Evolutionary conservation across 768 basidiomycete genomes (phyloP).

Genomic region (Collybia sordida): DNA sequence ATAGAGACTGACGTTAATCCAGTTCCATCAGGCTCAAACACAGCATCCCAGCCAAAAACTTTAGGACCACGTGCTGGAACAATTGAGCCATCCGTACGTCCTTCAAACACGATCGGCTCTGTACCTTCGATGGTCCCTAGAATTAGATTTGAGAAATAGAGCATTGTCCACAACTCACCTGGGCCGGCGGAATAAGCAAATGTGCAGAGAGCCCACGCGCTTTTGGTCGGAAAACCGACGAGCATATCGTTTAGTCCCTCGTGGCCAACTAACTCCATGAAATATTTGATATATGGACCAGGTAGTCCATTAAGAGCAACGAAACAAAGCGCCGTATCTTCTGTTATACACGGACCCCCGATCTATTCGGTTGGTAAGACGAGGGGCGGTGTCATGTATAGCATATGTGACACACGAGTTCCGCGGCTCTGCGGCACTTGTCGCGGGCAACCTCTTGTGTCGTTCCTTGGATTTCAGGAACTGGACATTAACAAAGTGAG

Average conservation of each 20-base stretch:
- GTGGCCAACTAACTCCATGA: slow-evolving; percentile 80
- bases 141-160: not conserved
- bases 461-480: slow-evolving; percentile 92
- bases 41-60: slow-evolving; percentile 89
- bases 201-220: slow-evolving; percentile 90
- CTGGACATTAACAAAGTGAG: slow-evolving; percentile 36
- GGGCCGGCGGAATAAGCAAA: slow-evolving; percentile 93
- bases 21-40: slow-evolving; percentile 77
- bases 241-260: slow-evolving; percentile 89
- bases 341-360: slow-evolving; percentile 60
- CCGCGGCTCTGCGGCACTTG: slow-evolving; percentile 85
- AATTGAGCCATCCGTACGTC: slow-evolving; percentile 85
- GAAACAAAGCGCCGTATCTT: slow-evolving; percentile 95
- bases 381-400: not conserved
- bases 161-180: slow-evolving; percentile 26
- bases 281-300: slow-evolving; percentile 97
- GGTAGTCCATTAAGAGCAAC: slow-evolving; percentile 88
- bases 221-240: slow-evolving; percentile 68
- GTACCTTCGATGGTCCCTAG: slow-evolving; percentile 30
- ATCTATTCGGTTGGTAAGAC: slow-evolving; percentile 29
- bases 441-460: slow-evolving; percentile 87
- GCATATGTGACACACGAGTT: slow-evolving; percentile 50
- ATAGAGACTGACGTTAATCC: slow-evolving; percentile 66
- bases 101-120: slow-evolving; percentile 78
- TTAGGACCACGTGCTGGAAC: slow-evolving; percentile 79